Evolutionary conservation across 2,329 filamentous ascomycete species (phyloP).

Genomic region (Massarina eburnea): DNA sequence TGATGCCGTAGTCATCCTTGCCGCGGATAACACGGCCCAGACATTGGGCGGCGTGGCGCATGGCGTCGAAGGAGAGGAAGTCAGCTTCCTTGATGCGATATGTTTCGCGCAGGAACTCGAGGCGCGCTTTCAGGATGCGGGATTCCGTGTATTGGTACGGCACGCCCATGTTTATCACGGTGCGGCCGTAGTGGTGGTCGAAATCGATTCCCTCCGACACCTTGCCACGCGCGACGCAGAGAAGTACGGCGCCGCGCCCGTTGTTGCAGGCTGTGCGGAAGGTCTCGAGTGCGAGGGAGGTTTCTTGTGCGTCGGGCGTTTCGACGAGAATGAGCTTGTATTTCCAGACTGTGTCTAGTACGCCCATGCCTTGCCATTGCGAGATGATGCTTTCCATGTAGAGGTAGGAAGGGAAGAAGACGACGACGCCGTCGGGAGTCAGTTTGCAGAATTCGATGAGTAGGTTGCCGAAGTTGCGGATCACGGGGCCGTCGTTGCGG

Average conservation of each 20-base stretch:
- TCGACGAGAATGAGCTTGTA: conserved; percentile 98
- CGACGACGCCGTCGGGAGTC: conserved; percentile 96
- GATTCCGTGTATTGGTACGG: conserved; percentile 99
- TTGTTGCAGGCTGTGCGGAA: conserved; percentile 98
- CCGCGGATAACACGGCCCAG: conserved; percentile 90
- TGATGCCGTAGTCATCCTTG: conserved; percentile 99
- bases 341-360: conserved; percentile 97
- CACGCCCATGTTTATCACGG: conserved; percentile 93
- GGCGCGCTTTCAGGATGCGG: conserved; percentile 88
- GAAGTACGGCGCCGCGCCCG: conserved; percentile 85
- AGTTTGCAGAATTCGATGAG: conserved; percentile 94
- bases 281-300: conserved; percentile 89
- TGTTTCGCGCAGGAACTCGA: conserved; percentile 95
- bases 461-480: conserved; percentile 92
- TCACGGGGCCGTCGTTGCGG: conserved; percentile 93
- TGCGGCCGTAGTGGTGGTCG: conserved; percentile 95
- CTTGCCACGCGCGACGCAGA: conserved; percentile 95
- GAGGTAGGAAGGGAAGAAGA: conserved; percentile 97
- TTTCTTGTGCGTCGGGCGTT: conserved; percentile 96
- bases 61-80: conserved; percentile 97
- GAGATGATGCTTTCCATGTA: conserved; percentile 99
- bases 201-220: conserved; percentile 99
- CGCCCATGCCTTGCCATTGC: conserved; percentile 99
- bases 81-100: conserved; percentile 97
- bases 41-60: conserved; percentile 98